Evolutionary conservation across 129 eudicot genomes (phyloP), one percentile per base, ranked within the genome.

Genomic region (Arctium lappa): DNA sequence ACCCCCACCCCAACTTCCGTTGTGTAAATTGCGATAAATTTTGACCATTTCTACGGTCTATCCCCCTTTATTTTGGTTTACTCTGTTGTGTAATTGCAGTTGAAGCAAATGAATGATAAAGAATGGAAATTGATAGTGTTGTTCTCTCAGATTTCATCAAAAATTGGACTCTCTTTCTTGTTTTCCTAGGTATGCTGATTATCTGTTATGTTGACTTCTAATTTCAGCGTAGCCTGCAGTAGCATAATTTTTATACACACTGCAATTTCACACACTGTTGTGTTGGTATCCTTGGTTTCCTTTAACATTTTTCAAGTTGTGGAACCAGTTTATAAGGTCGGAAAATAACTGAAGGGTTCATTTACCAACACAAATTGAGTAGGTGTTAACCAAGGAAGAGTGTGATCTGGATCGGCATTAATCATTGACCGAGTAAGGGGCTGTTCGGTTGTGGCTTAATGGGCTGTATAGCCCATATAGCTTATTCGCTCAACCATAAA

Each of bases 21-120:
- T 80, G 69, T 83, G 89, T 87, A 91, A 86, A 86, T 79, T 90
- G 82, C 77, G 53, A 81, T 82, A 79, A 68, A 76, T 84, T 72
- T 87, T 93, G 82, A 70, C 89, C 87, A 83, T 81, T 73, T 84
- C 16, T 71, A 73, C 48, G 86, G 86, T 91, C 82, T 72, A 33
- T 12, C 76, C 18, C 73, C 68, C 27, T 15, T 16, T 40, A 79
- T 46, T 46, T 76, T 9, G 65, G 81, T 88, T 76, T 86, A 62
- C 62, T 72, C 31, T 78, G 84, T 85, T 85, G 73, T 85, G 84
- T 86, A 84, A 88, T 80, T 81, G 86, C 77, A 70, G 81, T 77
- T 78, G 39, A 79, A 46, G 80, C 69, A 76, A 79, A 79, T 60
- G 86, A 53, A 80, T 76, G 74, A 85, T 89, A 82, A 72, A 77